These are phyloP conservation scores for Avicennia marina DNA, from an alignment of 257 asterid genomes.

Conservation along the genomic window DNA sequence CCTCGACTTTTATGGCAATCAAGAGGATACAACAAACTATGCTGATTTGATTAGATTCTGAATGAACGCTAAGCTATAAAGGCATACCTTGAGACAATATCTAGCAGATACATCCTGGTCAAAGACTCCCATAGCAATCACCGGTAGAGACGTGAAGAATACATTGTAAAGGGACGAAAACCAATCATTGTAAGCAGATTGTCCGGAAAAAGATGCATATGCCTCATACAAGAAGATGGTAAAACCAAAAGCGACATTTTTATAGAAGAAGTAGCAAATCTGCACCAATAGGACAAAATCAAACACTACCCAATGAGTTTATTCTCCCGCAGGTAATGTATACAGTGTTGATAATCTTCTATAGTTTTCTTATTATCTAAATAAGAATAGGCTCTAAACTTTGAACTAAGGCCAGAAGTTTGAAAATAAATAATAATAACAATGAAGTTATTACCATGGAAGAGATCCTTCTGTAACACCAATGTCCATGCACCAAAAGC, in stretches of 20 bases:
- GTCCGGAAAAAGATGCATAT: constrained; percentile 60
- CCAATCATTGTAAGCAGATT: constrained; percentile 72
- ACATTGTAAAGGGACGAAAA: constrained; percentile 61
- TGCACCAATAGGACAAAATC: constrained; percentile 23
- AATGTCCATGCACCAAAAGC: constrained; percentile 92
- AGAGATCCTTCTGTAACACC: constrained; percentile 94
- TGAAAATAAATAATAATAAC: neutral
- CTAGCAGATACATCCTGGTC: constrained; percentile 72
- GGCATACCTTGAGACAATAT: constrained; percentile 43
- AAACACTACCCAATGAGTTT: too few species aligned
- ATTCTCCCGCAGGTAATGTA: too few species aligned
- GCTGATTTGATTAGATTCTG: neutral
- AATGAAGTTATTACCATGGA: constrained; percentile 52
- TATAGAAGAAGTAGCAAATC: constrained; percentile 84
- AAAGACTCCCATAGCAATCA: constrained; percentile 58
- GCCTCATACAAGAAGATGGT: constrained; percentile 71
- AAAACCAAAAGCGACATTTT: constrained; percentile 61
- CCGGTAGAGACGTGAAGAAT: constrained; percentile 64
- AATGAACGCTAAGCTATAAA: neutral
- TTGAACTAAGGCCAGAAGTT: neutral
- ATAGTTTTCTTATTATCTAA: too few species aligned
- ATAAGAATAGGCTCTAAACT: neutral
- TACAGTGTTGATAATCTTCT: too few species aligned
- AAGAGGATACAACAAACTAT: too few species aligned
- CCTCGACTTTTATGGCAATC: too few species aligned